Evolutionary conservation across 2,329 filamentous ascomycete genomes (phyloP).

Genomic region (Pseudogymnoascus verrucosus): DNA sequence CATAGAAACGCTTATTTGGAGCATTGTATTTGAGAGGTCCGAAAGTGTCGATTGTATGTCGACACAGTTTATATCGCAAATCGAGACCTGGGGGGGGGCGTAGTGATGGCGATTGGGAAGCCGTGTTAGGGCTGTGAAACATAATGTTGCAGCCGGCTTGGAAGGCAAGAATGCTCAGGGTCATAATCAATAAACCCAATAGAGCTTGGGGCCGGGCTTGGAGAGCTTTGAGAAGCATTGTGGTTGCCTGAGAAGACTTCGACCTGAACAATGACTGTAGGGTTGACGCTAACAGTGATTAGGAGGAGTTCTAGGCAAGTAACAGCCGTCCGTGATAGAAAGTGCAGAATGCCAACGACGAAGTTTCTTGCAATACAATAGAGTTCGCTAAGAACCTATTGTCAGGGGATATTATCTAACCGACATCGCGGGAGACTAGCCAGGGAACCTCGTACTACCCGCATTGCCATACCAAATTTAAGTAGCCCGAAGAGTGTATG

Average conservation of each 20-base stretch:
- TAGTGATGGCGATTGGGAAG: not conserved
- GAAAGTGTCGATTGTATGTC: not conserved
- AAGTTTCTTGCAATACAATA: not conserved
- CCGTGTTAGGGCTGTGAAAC: not conserved
- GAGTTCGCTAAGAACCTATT: not conserved
- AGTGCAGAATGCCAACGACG: not conserved
- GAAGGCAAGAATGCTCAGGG: not conserved
- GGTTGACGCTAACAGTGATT: conserved; percentile 29
- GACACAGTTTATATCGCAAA: not conserved
- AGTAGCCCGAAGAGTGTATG: not conserved
- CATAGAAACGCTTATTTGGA: not conserved
- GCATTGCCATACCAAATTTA: not conserved
- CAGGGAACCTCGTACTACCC: not conserved
- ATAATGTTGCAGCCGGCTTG: not conserved
- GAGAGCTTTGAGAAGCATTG: not conserved
- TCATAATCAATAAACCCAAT: not conserved
- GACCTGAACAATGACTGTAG: conserved; percentile 49
- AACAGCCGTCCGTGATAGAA: not conserved
- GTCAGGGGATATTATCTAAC: not conserved
- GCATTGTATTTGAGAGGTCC: not conserved
- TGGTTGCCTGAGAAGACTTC: conserved; percentile 49
- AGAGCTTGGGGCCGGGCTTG: not conserved
- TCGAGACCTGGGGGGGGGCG: not conserved
- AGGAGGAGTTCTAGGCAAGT: not conserved
- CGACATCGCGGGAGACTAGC: not conserved